Evolutionary conservation across 164 flowering plant species (phyloP), one percentile per base, ranked within the genome.

Genomic region (Malania oleifera): DNA sequence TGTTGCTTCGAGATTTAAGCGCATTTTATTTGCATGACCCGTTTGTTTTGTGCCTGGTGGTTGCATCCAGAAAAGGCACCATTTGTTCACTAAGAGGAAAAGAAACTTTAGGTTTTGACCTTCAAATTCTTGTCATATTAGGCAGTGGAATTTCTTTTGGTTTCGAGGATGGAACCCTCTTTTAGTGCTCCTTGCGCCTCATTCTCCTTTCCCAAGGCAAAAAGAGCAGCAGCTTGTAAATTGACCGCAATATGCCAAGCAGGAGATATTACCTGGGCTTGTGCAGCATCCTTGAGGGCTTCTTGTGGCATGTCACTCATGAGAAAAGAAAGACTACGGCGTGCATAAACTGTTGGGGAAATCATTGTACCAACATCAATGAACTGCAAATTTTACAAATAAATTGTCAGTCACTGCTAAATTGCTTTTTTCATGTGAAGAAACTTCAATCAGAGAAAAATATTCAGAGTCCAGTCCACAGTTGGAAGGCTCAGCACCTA

Each of bases 331-430:
- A 90, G 66, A 55, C 91, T 77, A n/a, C 97, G 93, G 12, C 97
- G 91, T n/a, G 93, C 93, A 72, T 39, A 85, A 18, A 86, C 82
- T 9, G 97, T 91, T 20, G 97, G 96, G 53, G 97, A 91, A 52
- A 88, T 81, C 96, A 86, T 83, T 22, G 89, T 91, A 58, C 96
- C 97, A 29, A 72, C 93, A 18, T 87, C 93, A 47, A 91, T 82
- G 75, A 91, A 91, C 97, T 91, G 93, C 73, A 77, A 40, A 60
- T 13, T 28, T n/a, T 60, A 28, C 26, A 25, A 56, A 52, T 9
- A 20, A 38, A 34, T 46, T 18, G 54, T 72, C 62, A 57, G 57
- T 24, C 19, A 35, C n/a, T 23, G 7, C 18, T 29, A 17, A 18
- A 43, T 17, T 43, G 38, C 38, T 34, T 7, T 7, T 1, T 34